Evolutionary conservation across 139 green algal genomes (phyloP), one percentile per base, ranked within the genome.

Genomic region (Chloropicon primus): DNA sequence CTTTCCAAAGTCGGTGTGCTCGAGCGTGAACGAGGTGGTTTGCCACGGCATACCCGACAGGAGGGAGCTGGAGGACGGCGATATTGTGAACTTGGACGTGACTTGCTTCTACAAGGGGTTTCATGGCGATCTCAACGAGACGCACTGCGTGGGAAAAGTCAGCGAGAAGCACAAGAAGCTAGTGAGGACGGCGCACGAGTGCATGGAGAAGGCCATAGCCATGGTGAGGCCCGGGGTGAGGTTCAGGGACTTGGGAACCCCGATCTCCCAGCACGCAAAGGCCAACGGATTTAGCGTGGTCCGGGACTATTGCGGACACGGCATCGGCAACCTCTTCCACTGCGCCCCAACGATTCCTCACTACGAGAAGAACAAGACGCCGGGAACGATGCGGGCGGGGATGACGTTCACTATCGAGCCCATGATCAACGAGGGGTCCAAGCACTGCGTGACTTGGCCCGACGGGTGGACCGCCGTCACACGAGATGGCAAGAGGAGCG

Each of bases 21-120:
- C 95, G 17, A 94, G 86, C 27, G 86, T 99, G 27, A 98, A 99
- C 78, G 95, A 99, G 88, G 91, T 91, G 25, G 96, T 99, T 74
- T 99, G 95, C 84, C 95, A 99, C 84, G 95, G 95, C 75, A 98
- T 99, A 72, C 95, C 95, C 1, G 95, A 99, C 82, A 73, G 79
- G 29, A 85, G 95, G 2, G 85, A 89, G 78, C 86, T 99, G 28
- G n/a, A 92, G 75, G 85, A 94, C 27, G 95, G 95, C 0, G 95
- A 99, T 87, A 97, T 98, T 5, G 86, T 98, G 28, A 99, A 99
- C 82, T 87, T 99, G 3, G 95, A 99, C 82, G 90, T 99, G 24
- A 92, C 92, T 0, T 92, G 90, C 2, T 96, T 88, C 81, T 83
- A 91, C 71, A 87, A 93, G 24, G 94, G 94, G 54, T 97, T 86